A percentile compares a stretch with the other conserved stretches of the same genome.
Conservation (phyloP, 163 green algal genomes). For the Prototheca stagnorum region DNA sequence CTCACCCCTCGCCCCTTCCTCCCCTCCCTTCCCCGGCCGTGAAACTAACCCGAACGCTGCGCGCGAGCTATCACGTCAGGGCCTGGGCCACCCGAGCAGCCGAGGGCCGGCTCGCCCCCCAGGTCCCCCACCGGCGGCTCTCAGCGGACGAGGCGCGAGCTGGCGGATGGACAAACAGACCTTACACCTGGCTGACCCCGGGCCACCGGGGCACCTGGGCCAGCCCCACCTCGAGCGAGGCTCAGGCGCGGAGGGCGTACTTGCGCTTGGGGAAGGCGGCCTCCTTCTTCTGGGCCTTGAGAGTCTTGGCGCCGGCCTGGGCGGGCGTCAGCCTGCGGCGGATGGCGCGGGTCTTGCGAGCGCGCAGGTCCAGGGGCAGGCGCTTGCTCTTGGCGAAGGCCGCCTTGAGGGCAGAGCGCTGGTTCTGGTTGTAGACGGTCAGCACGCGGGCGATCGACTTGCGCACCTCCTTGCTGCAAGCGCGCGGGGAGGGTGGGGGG, state of each 20-base stretch:
- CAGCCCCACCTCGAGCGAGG: no score
- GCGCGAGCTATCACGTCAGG: no score
- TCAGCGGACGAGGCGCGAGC: no score
- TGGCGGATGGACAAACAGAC: no score
- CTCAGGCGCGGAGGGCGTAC: slow-evolving; percentile 78
- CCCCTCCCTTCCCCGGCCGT: no score
- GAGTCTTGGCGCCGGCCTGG: slow-evolving; percentile 62
- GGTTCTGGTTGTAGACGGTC: slow-evolving; percentile 86
- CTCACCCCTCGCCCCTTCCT: no score
- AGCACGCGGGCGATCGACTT: slow-evolving; percentile 88
- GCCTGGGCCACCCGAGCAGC: no score
- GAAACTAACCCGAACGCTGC: no score
- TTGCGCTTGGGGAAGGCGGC: slow-evolving; percentile 77
- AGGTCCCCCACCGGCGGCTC: no score
- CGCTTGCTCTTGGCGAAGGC: slow-evolving; percentile 73
- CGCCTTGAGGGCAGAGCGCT: slow-evolving; percentile 53
- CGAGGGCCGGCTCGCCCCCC: no score
- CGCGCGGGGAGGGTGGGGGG: neutral
- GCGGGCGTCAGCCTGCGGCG: slow-evolving; percentile 66
- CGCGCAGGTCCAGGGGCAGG: slow-evolving; percentile 81
- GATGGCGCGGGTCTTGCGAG: slow-evolving; percentile 96
- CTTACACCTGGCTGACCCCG: no score
- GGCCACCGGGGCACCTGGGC: no score
- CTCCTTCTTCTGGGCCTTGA: slow-evolving; percentile 66
- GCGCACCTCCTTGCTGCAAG: slow-evolving; percentile 77